Percentiles rank a stretch among this genome's conserved stretches.
Conservation (phyloP, 202 grass and related monocot genomes). For the Eragrostis tef region DNA sequence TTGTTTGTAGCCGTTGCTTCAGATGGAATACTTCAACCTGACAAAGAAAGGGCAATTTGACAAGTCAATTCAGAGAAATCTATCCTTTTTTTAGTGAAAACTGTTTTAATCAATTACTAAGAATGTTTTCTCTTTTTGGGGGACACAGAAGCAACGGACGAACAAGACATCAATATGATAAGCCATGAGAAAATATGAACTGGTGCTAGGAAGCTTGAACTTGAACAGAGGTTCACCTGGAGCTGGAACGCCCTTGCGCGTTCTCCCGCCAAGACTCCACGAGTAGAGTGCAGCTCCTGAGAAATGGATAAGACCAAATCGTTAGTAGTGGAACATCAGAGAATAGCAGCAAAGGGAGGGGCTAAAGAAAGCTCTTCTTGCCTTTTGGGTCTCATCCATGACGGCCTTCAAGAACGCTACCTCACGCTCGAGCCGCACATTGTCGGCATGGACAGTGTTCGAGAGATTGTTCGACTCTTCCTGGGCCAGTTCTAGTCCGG, state of each 20-base stretch:
- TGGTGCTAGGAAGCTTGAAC: neutral
- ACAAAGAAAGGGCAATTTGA: slow-evolving; percentile 22
- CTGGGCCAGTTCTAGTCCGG: slow-evolving; percentile 72
- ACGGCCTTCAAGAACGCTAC: slow-evolving; percentile 91
- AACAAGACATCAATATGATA: neutral
- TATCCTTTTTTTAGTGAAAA: neutral
- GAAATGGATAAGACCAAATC: neutral
- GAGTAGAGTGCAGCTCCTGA: slow-evolving; percentile 79
- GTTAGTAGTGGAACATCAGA: slow-evolving; percentile 19
- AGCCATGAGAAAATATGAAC: neutral
- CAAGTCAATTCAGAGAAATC: neutral
- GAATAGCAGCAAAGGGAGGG: neutral
- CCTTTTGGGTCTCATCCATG: slow-evolving; percentile 90
- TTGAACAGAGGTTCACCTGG: slow-evolving; percentile 55
- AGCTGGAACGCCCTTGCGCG: slow-evolving; percentile 73
- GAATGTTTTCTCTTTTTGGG: neutral
- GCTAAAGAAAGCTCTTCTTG: slow-evolving; percentile 25
- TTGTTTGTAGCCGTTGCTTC: slow-evolving; percentile 74
- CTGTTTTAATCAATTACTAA: neutral
- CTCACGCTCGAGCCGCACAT: slow-evolving; percentile 83
- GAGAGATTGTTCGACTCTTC: slow-evolving; percentile 85
- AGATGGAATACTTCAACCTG: slow-evolving; percentile 89
- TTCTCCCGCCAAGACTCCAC: slow-evolving; percentile 78
- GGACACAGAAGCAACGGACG: neutral
- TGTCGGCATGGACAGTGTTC: slow-evolving; percentile 75